These are phyloP conservation scores for Cladophialophora carrionii DNA, from an alignment of 2,329 filamentous ascomycete genomes.

Conservation along the genomic window DNA sequence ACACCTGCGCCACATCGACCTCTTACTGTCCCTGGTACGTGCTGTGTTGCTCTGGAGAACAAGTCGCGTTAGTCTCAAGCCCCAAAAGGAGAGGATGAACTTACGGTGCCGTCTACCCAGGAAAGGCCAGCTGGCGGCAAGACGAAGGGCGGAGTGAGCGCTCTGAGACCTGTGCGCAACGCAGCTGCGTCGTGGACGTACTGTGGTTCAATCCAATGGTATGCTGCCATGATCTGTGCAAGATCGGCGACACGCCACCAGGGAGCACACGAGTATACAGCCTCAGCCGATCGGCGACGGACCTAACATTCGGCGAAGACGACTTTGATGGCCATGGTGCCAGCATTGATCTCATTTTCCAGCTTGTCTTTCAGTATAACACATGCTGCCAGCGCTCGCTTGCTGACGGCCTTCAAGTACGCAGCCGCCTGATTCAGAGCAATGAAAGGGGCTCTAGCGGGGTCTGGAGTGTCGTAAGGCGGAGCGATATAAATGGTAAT, in stretches of 20 bases:
- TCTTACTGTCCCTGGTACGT: not conserved
- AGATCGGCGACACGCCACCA: slow-evolving; percentile 25
- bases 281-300: slow-evolving; percentile 13
- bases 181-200: slow-evolving; percentile 15
- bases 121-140: slow-evolving; percentile 17
- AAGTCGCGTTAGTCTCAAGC: not conserved
- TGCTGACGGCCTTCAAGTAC: slow-evolving; percentile 17
- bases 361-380: slow-evolving; percentile 9
- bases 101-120: slow-evolving; percentile 4
- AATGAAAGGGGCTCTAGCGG: slow-evolving; percentile 12
- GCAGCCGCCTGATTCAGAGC: slow-evolving; percentile 8
- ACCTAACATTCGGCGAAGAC: slow-evolving; percentile 30
- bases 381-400: slow-evolving; percentile 3
- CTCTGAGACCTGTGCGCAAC: slow-evolving; percentile 3
- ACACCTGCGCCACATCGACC: slow-evolving; percentile 14
- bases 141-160: slow-evolving; percentile 19
- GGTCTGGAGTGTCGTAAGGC: slow-evolving; percentile 5
- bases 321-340: slow-evolving; percentile 16
- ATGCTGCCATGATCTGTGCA: slow-evolving; percentile 24
- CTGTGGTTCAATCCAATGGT: slow-evolving; percentile 27
- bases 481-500: slow-evolving; percentile 22
- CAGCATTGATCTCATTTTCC: slow-evolving; percentile 16
- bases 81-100: not conserved
- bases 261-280: slow-evolving; percentile 17
- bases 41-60: not conserved